Percentiles rank a stretch among this genome's conserved stretches.
Evolutionary conservation across 2,329 filamentous ascomycete genomes (phyloP).

Genomic region (Hypocreales sp.): DNA sequence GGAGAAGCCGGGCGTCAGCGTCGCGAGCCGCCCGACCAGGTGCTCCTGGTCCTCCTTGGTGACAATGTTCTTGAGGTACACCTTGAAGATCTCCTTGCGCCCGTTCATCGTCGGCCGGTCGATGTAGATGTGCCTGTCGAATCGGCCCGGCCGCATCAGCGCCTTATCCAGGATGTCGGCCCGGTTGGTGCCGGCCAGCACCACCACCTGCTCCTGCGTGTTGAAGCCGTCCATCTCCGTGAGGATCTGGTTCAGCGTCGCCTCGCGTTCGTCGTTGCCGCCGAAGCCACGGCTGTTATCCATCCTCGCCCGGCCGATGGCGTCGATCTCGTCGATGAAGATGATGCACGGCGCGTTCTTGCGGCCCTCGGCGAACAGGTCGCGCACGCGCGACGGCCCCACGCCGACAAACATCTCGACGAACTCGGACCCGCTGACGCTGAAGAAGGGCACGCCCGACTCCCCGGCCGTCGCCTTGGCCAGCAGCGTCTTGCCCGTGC

Average conservation of each 20-base stretch:
- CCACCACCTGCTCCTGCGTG: slow-evolving; percentile 88
- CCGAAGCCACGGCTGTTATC: slow-evolving; percentile 60
- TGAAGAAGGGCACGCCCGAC: slow-evolving; percentile 94
- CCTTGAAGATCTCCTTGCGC: slow-evolving; percentile 86
- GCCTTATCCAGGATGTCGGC: slow-evolving; percentile 91
- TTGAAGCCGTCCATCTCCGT: slow-evolving; percentile 99
- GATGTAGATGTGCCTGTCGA: slow-evolving; percentile 91
- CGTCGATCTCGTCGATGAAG: slow-evolving; percentile 98
- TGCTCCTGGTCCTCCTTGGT: slow-evolving; percentile 82
- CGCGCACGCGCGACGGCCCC: slow-evolving; percentile 84
- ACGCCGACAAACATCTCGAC: slow-evolving; percentile 99
- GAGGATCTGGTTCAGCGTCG: slow-evolving; percentile 92
- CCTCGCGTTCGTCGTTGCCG: slow-evolving; percentile 93
- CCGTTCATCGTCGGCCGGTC: slow-evolving; percentile 95
- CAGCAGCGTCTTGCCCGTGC: slow-evolving; percentile 94
- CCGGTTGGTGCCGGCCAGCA: slow-evolving; percentile 91
- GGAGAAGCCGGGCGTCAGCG: slow-evolving; percentile 89
- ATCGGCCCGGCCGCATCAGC: slow-evolving; percentile 89
- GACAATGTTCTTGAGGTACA: slow-evolving; percentile 88
- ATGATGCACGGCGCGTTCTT: slow-evolving; percentile 98
- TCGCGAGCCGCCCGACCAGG: slow-evolving; percentile 74
- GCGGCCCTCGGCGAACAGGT: slow-evolving; percentile 83
- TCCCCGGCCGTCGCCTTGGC: slow-evolving; percentile 97
- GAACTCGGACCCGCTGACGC: slow-evolving; percentile 95
- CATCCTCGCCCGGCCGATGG: slow-evolving; percentile 79